Evolutionary conservation across 2,329 filamentous ascomycete genomes (phyloP).

Genomic region (Aspergillus latus): DNA sequence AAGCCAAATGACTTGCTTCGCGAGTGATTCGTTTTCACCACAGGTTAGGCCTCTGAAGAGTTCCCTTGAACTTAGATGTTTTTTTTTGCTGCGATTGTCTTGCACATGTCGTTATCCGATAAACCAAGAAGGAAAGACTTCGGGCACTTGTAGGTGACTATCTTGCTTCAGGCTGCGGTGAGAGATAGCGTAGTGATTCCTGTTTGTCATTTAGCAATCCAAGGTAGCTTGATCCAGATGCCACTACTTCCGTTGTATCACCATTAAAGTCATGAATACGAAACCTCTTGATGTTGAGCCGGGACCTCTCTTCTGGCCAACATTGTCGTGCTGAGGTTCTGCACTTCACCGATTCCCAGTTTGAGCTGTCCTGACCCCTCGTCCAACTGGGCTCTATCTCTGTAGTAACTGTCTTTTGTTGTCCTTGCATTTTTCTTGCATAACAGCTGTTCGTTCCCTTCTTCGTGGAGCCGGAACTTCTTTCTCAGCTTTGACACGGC

Average conservation of each 20-base stretch:
- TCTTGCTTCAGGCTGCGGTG: constrained; percentile 1
- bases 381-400: neutral
- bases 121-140: neutral
- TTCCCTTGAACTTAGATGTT: no score
- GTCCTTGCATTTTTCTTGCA: neutral
- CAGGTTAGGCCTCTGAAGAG: neutral
- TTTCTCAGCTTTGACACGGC: constrained; percentile 34
- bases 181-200: neutral
- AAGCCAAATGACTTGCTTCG: no score
- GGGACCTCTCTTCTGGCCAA: neutral
- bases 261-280: constrained; percentile 6
- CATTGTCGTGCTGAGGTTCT: neutral
- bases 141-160: constrained; percentile 19
- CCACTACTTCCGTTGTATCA: constrained; percentile 15
- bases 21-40: no score
- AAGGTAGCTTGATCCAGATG: constrained; percentile 21
- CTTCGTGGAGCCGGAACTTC: constrained; percentile 42
- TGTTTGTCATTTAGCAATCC: constrained; percentile 18
- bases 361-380: neutral
- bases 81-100: neutral
- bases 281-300: neutral
- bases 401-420: neutral
- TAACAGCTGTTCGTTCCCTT: constrained; percentile 31
- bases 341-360: constrained; percentile 10
- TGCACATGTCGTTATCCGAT: no score